phyloP scores from a whole-genome alignment of 2,329 filamentous ascomycete genomes.

The Penicillium sp. region DNA sequence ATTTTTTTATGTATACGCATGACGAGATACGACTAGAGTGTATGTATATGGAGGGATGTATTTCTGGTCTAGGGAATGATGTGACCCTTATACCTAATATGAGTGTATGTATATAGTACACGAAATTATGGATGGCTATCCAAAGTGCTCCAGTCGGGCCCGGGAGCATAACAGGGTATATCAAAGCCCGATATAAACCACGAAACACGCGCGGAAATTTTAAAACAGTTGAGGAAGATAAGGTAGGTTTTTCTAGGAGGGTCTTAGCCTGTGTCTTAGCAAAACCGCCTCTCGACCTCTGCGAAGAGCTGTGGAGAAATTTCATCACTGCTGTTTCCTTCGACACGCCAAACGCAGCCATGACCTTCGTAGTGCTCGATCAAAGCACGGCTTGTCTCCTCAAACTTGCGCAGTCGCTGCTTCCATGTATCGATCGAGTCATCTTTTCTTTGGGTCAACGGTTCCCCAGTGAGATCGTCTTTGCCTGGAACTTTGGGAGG shows the following conservation, averaged over 20 bases:
- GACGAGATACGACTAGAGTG: slow-evolving; percentile 13
- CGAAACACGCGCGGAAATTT: slow-evolving; percentile 7
- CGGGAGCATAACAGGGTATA: slow-evolving; percentile 17
- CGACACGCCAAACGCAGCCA: slow-evolving; percentile 81
- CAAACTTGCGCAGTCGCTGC: slow-evolving; percentile 76
- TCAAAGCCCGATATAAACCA: slow-evolving; percentile 11
- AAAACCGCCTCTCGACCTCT: slow-evolving; percentile 80
- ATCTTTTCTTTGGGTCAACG: slow-evolving; percentile 77
- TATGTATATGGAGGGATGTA: slow-evolving; percentile 5
- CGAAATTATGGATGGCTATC: slow-evolving; percentile 16
- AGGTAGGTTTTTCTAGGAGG: slow-evolving; percentile 10
- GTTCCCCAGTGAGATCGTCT: slow-evolving; percentile 90
- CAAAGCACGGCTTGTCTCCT: slow-evolving; percentile 80
- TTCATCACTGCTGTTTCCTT: slow-evolving; percentile 89
- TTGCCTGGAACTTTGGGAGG: slow-evolving; percentile 74
- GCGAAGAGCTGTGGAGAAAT: slow-evolving; percentile 85
- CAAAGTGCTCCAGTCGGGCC: slow-evolving; percentile 8
- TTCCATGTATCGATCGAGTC: slow-evolving; percentile 87
- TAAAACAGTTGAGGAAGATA: not conserved
- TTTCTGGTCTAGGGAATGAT: not conserved
- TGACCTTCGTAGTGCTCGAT: slow-evolving; percentile 85
- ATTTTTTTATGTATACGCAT: slow-evolving; percentile 9
- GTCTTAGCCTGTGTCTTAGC: slow-evolving; percentile 20
- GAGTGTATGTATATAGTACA: slow-evolving; percentile 20
- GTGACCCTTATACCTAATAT: not conserved